Evolutionary conservation across 192 early-diverging fungal genomes (phyloP).

Genomic region (Backusella westeae): DNA sequence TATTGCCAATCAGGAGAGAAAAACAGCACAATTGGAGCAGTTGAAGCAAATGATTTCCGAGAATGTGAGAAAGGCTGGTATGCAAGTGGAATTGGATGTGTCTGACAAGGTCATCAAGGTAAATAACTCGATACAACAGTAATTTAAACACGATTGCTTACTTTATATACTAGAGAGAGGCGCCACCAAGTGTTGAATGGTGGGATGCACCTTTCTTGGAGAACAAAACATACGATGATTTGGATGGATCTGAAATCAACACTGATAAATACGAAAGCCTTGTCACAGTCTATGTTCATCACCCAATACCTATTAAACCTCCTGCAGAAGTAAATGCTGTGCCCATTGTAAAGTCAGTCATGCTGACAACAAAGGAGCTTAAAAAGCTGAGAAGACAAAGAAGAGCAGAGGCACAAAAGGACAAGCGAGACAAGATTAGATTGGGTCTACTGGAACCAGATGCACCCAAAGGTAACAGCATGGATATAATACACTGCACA

Average conservation of each 20-base stretch:
- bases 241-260: constrained; percentile 40
- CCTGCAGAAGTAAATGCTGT: constrained; percentile 61
- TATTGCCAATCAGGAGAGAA: constrained; percentile 79
- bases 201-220: constrained; percentile 89
- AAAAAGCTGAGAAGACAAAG: constrained; percentile 92
- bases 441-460: constrained; percentile 91
- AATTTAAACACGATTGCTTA: background rate
- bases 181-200: constrained; percentile 89
- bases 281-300: constrained; percentile 79
- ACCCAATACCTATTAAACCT: constrained; percentile 81
- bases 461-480: constrained; percentile 5
- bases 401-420: constrained; percentile 80
- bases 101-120: constrained; percentile 67
- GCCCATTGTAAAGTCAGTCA: constrained; percentile 59
- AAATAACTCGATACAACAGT: background rate
- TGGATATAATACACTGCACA: no score
- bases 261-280: constrained; percentile 44
- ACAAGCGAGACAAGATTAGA: constrained; percentile 93
- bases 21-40: constrained; percentile 69
- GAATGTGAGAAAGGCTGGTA: constrained; percentile 69
- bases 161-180: constrained; percentile 47
- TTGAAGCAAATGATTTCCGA: constrained; percentile 73
- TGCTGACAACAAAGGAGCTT: constrained; percentile 85
- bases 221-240: constrained; percentile 68
- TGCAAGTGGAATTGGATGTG: constrained; percentile 71